Conservation (phyloP, 306 rosid species). For the Acacia confusa region DNA sequence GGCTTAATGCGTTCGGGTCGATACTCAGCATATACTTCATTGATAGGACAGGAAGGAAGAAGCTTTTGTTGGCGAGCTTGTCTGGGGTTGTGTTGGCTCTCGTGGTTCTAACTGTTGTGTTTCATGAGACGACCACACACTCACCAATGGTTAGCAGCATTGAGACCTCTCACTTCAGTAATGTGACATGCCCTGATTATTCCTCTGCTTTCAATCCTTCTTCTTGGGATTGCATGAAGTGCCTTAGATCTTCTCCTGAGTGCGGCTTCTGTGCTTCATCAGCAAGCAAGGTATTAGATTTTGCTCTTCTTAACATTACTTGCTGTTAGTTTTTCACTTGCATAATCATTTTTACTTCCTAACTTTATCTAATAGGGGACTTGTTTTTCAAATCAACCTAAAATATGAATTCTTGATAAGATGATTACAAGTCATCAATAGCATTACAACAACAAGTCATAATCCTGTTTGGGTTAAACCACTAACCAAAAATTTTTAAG, state of each 20-base stretch:
- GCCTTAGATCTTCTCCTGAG: conserved; percentile 49
- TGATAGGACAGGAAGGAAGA: conserved; percentile 62
- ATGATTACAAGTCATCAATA: background rate
- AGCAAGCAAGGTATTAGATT: conserved; percentile 48
- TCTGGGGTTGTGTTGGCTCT: conserved; percentile 53
- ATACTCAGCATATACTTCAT: conserved; percentile 60
- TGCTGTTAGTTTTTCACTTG: background rate
- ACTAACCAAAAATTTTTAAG: background rate
- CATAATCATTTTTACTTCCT: background rate
- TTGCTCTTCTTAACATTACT: background rate
- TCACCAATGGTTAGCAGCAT: conserved; percentile 42
- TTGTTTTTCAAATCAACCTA: no score
- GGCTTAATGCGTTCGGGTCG: conserved; percentile 57
- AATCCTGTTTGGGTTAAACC: background rate
- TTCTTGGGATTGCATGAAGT: conserved; percentile 57
- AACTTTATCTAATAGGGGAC: background rate
- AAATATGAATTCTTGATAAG: background rate
- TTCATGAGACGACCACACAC: conserved; percentile 51
- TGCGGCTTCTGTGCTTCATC: conserved; percentile 64
- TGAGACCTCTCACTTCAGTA: conserved; percentile 38
- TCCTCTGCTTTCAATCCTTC: conserved; percentile 19
- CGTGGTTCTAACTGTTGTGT: conserved; percentile 51
- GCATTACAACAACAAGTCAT: background rate
- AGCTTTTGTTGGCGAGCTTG: conserved; percentile 48
- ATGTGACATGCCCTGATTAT: conserved; percentile 48